Conservation (phyloP, 495 filamentous ascomycete species). For the Penicillium coprophilum region DNA sequence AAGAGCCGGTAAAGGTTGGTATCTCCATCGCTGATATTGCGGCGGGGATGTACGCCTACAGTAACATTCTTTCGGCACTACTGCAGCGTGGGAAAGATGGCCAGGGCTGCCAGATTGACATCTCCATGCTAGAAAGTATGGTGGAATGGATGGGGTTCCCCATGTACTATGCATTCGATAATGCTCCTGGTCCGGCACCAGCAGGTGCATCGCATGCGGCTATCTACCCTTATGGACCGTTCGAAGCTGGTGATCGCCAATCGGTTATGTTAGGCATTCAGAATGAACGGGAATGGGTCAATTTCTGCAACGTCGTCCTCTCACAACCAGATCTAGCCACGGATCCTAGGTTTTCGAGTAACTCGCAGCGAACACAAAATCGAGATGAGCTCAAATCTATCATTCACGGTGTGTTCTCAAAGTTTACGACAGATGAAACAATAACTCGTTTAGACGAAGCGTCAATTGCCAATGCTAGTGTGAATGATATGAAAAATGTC, state of each 20-base stretch:
- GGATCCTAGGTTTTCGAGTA: slow-evolving; percentile 39
- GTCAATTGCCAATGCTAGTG: slow-evolving; percentile 48
- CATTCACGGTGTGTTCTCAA: slow-evolving; percentile 32
- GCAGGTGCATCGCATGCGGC: slow-evolving; percentile 51
- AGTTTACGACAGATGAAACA: slow-evolving; percentile 30
- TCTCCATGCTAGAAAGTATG: slow-evolving; percentile 56
- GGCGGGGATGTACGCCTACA: slow-evolving; percentile 52
- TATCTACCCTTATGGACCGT: slow-evolving; percentile 55
- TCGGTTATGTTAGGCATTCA: slow-evolving; percentile 56
- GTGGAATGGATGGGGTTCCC: slow-evolving; percentile 57
- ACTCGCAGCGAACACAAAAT: slow-evolving; percentile 35
- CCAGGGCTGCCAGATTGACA: slow-evolving; percentile 46
- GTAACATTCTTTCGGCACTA: slow-evolving; percentile 49
- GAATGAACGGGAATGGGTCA: slow-evolving; percentile 53
- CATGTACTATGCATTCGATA: slow-evolving; percentile 51
- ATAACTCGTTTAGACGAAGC: slow-evolving; percentile 34
- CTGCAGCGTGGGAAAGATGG: slow-evolving; percentile 46
- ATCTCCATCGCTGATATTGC: slow-evolving; percentile 55
- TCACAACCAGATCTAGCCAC: slow-evolving; percentile 27
- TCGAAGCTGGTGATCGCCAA: slow-evolving; percentile 45
- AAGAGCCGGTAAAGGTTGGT: slow-evolving; percentile 50
- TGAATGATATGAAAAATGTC: slow-evolving; percentile 51
- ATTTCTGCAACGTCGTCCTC: slow-evolving; percentile 45
- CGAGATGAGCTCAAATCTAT: slow-evolving; percentile 34
- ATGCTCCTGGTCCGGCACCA: slow-evolving; percentile 36